Evolutionary conservation across 768 basidiomycete species (phyloP).

Genomic region (Boletus sensibilis): DNA sequence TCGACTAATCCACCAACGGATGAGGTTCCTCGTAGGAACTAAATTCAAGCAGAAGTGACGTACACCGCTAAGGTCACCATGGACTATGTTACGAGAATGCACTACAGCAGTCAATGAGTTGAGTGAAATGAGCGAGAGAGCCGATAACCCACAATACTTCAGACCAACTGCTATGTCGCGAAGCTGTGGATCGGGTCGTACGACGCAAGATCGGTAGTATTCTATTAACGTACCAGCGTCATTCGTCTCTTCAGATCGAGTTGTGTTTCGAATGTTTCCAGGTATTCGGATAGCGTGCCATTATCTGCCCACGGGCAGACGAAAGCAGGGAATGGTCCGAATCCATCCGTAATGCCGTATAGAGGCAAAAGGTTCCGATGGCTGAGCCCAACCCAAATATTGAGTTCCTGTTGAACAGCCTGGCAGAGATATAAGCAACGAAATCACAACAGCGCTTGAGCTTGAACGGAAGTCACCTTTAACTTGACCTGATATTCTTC

Average conservation of each 20-base stretch:
- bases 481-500: constrained; percentile 11
- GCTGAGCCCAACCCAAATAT: constrained; percentile 29
- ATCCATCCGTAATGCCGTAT: constrained; percentile 26
- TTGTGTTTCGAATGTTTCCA: constrained; percentile 15
- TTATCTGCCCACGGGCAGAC: constrained; percentile 36
- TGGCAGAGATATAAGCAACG: constrained; percentile 10
- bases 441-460: not conserved
- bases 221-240: constrained; percentile 11
- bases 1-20: constrained; percentile 9
- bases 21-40: not conserved
- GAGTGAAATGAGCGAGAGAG: not conserved
- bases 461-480: constrained; percentile 7
- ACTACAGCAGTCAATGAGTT: constrained; percentile 13
- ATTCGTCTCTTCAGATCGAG: constrained; percentile 19
- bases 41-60: not conserved
- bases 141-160: constrained; percentile 14
- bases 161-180: constrained; percentile 25
- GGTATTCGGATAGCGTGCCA: constrained; percentile 31
- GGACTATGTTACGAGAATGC: constrained; percentile 28
- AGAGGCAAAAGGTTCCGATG: constrained; percentile 35
- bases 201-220: not conserved
- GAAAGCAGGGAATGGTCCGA: constrained; percentile 30
- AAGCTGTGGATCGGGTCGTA: constrained; percentile 17
- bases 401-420: constrained; percentile 30
- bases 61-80: constrained; percentile 43